Evolutionary conservation across 2,329 filamentous ascomycete species (phyloP), one percentile per base, ranked within the genome.

Genomic region (Parastagonospora avenae): DNA sequence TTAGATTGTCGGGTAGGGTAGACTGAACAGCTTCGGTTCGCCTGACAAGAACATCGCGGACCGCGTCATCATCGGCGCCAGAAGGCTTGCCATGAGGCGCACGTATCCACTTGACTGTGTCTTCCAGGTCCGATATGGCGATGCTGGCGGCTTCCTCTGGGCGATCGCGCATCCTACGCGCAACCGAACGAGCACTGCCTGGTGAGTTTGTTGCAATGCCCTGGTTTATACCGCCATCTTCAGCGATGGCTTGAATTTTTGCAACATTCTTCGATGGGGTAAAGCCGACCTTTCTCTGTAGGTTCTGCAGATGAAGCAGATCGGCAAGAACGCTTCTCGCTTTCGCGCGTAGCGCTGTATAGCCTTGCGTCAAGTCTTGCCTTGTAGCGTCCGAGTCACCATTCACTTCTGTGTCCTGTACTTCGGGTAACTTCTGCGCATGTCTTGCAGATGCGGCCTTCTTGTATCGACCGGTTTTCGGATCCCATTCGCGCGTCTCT

Each of bases 1-100:
- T 64, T 9, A 72, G 47, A 2, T 60, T 48, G 1, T 67, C 63
- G 9, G 70, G 64, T 11, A 71, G 50, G 11, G 49, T 54, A 27
- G 53, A 47, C n/a, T 66, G 59, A 9, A 73, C 31, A 1, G 62
- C 60, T 11, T 46, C 53, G 9, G 57, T 58, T 2, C 69, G 64
- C 38, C 65, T 67, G 14, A 72, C 63, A 1, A 73, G 55, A 8
- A 52, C 50, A 39, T 68, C 64, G 11, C 70, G 62, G n/a, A 69
- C 24, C 1, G 33, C 38, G 31, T 70, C 67, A 29, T 62, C 43
- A 14, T 55, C 48, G 11, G 48, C 47, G 7, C 38, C 46, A 1
- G 62, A 59, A 32, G 48, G 29, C 8, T 54, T 55, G 1, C 57
- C 60, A 41, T 52, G 31, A 6, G 57, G 49, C 11, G 52, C 50